Evolutionary conservation across 257 asterid genomes (phyloP).

Genomic region (Knoxia roxburghii): DNA sequence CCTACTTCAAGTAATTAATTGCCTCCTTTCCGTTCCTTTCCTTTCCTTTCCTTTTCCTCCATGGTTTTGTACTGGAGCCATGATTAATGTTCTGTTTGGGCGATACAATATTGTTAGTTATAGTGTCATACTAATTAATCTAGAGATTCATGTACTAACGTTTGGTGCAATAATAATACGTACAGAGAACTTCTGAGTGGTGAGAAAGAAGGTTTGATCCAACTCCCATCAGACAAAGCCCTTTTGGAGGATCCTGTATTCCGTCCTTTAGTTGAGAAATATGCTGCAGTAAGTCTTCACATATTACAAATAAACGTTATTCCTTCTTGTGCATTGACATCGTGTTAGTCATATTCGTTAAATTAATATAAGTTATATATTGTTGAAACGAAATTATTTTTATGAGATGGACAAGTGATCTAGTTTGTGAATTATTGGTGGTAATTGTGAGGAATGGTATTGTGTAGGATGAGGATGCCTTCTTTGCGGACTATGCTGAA

Average conservation of each 20-base stretch:
- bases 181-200: slow-evolving; percentile 60
- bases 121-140: too few species aligned
- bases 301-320: too few species aligned
- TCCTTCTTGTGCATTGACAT: too few species aligned
- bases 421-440: too few species aligned
- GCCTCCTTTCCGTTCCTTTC: background rate
- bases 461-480: slow-evolving; percentile 74
- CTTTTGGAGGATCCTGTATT: slow-evolving; percentile 51
- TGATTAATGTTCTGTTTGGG: too few species aligned
- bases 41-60: background rate
- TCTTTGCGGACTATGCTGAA: slow-evolving; percentile 74
- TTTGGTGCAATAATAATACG: too few species aligned
- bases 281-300: slow-evolving; percentile 53
- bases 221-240: slow-evolving; percentile 69
- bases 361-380: too few species aligned
- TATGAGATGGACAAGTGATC: too few species aligned
- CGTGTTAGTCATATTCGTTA: too few species aligned
- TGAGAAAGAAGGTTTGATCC: slow-evolving; percentile 58
- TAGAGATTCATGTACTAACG: background rate
- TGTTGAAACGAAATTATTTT: too few species aligned
- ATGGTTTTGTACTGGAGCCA: too few species aligned
- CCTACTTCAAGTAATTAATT: slow-evolving; percentile 52
- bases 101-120: background rate
- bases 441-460: too few species aligned
- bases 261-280: slow-evolving; percentile 52